Base-by-base conservation (phyloP, 2,329 filamentous ascomycete genomes). In the Penicillium sp. region DNA sequence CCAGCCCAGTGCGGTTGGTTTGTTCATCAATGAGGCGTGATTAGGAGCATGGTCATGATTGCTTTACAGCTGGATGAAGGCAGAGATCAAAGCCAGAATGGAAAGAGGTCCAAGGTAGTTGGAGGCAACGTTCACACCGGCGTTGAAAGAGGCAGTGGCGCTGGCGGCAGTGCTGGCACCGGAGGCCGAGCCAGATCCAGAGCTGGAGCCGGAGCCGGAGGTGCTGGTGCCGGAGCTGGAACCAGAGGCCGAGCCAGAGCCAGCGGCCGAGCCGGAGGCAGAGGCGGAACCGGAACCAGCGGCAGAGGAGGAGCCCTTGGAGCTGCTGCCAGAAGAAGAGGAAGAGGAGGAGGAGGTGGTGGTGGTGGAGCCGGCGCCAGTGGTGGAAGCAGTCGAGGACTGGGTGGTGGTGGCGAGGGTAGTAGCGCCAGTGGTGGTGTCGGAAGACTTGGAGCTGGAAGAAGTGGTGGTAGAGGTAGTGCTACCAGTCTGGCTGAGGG, bases 21-120 rank as follows among this genome's bases (percentile, higher is more conserved):
- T 59, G 57, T 63, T 64, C 50, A 59, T 63, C 50, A 50, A 53
- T 57, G 55, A 60, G 61, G 56, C 56, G 53, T 60, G 33, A 62
- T 62, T 65, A 58, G 37, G 42, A 46, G 45, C 42, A 43, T 55
- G 13, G 37, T 43, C 23, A 44, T 51, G 9, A 45, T 33, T 53
- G 44, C 50, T 61, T 63, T 67, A 73, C 54, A 73, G 59, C 62
- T 70, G 68, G 45, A 73, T 50, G 62, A 73, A 62, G 39, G 68
- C 67, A 47, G 65, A 58, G 42, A 72, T 43, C 56, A 72, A 58
- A 49, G 62, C 64, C 53, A 69, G 47, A 31, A 67, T 45, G 49
- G 63, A 62, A 13, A 71, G 55, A 23, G 63, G 62, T 21, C 56
- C 60, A 19, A 70, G 26, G 56, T 67, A 62, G 53, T 54, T 62